phyloP scores from a whole-genome alignment of 331 rosid genomes.

The Dryas integrifolia region DNA sequence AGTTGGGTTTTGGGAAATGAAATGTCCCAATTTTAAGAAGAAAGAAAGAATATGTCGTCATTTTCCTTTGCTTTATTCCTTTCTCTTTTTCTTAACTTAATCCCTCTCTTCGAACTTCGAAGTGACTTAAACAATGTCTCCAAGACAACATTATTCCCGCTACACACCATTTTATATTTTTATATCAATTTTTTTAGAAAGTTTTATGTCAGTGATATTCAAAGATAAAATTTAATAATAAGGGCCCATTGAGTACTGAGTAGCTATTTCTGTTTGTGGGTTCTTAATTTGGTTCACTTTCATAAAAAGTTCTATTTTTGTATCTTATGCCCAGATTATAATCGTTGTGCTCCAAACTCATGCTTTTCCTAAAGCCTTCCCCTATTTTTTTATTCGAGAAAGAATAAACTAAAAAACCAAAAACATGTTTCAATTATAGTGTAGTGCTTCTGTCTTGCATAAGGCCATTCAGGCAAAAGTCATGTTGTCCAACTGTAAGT shows the following conservation, averaged over 20 bases:
- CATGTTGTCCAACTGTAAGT: not conserved
- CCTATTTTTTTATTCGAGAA: no score
- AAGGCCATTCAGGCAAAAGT: not conserved
- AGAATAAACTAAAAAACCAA: no score
- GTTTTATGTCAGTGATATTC: not conserved
- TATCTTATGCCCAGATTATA: no score
- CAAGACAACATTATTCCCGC: not conserved
- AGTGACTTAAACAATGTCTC: not conserved
- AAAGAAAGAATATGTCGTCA: not conserved
- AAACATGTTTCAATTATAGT: not conserved
- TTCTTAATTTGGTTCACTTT: no score
- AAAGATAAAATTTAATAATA: not conserved
- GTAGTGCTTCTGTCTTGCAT: not conserved
- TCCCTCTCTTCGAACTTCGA: no score
- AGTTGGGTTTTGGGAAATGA: not conserved
- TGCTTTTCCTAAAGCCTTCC: no score
- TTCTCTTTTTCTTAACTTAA: no score
- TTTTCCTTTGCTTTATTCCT: constrained; percentile 1
- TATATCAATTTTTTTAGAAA: not conserved
- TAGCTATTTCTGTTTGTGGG: no score
- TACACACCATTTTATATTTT: not conserved
- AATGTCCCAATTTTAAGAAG: not conserved
- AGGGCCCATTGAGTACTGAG: not conserved
- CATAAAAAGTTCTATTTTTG: no score
- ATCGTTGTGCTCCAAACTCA: no score